Evolutionary conservation across 2,329 filamentous ascomycete species (phyloP), one percentile per base, ranked within the genome.

Genomic region (Fusarium sp.): DNA sequence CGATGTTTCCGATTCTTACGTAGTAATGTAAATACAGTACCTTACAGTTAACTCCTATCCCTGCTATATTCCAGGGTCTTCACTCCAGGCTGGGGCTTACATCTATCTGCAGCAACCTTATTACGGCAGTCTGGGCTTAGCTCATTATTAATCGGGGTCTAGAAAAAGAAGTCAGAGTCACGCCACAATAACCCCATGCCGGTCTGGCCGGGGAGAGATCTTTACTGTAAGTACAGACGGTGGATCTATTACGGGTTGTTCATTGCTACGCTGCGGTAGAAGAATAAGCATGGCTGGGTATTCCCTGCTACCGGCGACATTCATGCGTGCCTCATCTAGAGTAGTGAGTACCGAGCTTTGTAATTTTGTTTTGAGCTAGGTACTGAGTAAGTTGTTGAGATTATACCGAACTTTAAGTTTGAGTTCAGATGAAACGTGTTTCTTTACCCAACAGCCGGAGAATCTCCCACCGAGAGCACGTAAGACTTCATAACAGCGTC

Each of bases 51-150:
- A 14, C 13, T 14, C 13, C 13, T 6, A 47, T 25, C 40, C 30
- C 18, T 30, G 34, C n/a, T n/a, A 55, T 34, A 5, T 46, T 11
- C 24, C 34, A 45, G 48, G 55, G 48, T 30, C 30, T 25, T 25
- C 11, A 20, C 9, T 27, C 3, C 5, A 29, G 20, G 46, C 46
- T 61, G 61, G 60, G 61, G 60, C 60, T 65, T 41, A 64, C 51
- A 12, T 18, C n/a, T 12, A 22, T 49, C 40, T 41, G 52, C 40
- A 65, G 40, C 46, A 48, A 52, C 27, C 41, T 56, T 45, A 56
- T 32, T 56, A 22, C 18, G 57, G 60, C 29, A 57, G 37, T 41
- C 24, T 16, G 11, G 20, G 32, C 49, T 41, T 52, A 52, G 32
- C 18, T 25, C 24, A 41, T 27, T 20, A 37, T 13, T 51, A 18